Base-by-base conservation (phyloP, 1,139 yeast species). In the Yamadazyma triangularis region DNA sequence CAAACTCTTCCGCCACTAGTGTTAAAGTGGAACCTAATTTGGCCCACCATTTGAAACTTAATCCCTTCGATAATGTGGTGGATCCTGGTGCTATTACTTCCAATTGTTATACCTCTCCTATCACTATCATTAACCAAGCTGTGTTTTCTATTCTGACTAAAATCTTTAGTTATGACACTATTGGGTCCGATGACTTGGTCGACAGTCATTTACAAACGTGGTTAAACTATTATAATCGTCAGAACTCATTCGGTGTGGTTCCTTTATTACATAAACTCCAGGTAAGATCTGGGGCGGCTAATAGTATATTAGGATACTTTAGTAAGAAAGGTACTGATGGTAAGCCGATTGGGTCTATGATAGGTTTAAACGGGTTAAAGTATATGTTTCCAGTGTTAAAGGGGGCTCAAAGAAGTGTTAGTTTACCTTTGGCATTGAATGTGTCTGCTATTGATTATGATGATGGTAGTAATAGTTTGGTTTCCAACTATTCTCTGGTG, bases 251-350 rank as follows among this genome's bases (percentile, higher is more conserved):
- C 32, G 83, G 81, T 12, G 60, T 56, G 25, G 75, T 75, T 32
- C 89, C 87, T 27, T 66, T 64, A 34, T 59, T 75, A 47, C 70
- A 71, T 53, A 65, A 69, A 48, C 70, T 87, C 38, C 88, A 88
- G 52, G 75, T 86, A 28, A 76, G 96, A 53, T 67, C 83, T 2
- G 97, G 96, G 45, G 94, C 96, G 20, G 85, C 91, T 27, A 73
- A 78, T 43, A 75, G 86, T 25, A 68, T 91, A 31, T 64, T 85
- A 35, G 97, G 96, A 15, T 88, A 79, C 59, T 60, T 79, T 43
- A 47, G 58, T 30, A 55, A 46, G 29, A 62, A 65, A 28, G 67
- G 68, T 25, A 52, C 72, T 19, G 47, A 53, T 29, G 70, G 66
- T 24, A 61, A 52, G 35, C 70, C 58, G 3, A 45, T 67, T n/a